Evolutionary conservation across 768 basidiomycete species (phyloP).

Genomic region (Trametes maxima): DNA sequence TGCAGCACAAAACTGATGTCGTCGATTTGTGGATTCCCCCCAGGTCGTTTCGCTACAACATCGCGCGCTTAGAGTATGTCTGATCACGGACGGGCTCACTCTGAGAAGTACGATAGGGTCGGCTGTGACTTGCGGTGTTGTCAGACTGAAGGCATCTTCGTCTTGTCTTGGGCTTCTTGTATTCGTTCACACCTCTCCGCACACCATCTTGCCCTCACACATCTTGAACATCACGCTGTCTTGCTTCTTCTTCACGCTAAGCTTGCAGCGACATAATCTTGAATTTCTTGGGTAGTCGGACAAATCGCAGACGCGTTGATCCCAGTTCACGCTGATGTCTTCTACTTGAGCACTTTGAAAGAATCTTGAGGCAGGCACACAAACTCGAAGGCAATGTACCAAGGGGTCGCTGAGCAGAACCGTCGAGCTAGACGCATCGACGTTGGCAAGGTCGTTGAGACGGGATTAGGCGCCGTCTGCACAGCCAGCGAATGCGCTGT

Average conservation of each 20-base stretch:
- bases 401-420: too few species aligned
- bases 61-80: background rate
- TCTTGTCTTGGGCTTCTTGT: too few species aligned
- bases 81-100: background rate
- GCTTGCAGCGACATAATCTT: background rate
- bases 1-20: background rate
- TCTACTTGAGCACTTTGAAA: background rate
- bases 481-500: background rate
- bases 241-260: too few species aligned
- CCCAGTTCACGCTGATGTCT: background rate
- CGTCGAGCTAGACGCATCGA: background rate
- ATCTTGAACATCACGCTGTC: background rate
- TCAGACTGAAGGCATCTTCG: too few species aligned
- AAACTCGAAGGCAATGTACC: too few species aligned
- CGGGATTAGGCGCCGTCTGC: background rate
- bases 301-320: too few species aligned
- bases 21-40: background rate
- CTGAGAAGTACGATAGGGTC: too few species aligned
- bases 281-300: background rate
- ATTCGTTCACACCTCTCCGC: too few species aligned
- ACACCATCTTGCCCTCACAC: background rate
- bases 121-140: too few species aligned
- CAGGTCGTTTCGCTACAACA: background rate
- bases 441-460: background rate
- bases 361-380: background rate